Evolutionary conservation across 176 grass and related monocot species (phyloP).

Genomic region (Coix lacrymajobi): DNA sequence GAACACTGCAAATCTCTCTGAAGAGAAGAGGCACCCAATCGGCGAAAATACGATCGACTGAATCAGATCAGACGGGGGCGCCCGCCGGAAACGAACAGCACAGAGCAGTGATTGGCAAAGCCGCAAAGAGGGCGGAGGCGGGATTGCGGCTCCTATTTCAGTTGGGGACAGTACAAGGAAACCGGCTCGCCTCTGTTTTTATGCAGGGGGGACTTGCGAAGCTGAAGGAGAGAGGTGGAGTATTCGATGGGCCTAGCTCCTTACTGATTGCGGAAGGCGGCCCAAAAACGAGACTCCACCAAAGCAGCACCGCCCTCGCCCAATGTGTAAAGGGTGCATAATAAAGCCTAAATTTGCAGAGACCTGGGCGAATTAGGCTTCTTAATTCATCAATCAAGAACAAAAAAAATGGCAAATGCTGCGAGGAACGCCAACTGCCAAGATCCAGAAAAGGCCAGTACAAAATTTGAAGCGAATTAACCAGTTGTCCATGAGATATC

Average conservation of each 20-base stretch:
- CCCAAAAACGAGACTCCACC: too few relatives aligned
- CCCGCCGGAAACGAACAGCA: background rate
- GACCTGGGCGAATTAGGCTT: too few relatives aligned
- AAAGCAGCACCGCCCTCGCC: too few relatives aligned
- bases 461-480: background rate
- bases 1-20: background rate
- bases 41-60: background rate
- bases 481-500: background rate
- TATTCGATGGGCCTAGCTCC: background rate
- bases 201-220: background rate
- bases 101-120: background rate
- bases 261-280: background rate
- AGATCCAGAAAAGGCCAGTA: background rate
- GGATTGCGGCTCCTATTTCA: background rate
- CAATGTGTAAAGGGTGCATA: too few relatives aligned
- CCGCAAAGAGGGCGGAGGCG: background rate
- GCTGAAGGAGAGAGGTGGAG: background rate
- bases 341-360: too few relatives aligned
- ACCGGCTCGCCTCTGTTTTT: background rate
- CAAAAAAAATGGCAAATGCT: background rate
- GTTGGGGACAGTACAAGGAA: background rate
- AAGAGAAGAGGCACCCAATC: background rate
- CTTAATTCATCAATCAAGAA: background rate
- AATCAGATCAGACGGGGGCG: slow-evolving; percentile 2
- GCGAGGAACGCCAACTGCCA: background rate